Conservation (phyloP, 331 rosid species). For the Pyracantha coccinea region DNA sequence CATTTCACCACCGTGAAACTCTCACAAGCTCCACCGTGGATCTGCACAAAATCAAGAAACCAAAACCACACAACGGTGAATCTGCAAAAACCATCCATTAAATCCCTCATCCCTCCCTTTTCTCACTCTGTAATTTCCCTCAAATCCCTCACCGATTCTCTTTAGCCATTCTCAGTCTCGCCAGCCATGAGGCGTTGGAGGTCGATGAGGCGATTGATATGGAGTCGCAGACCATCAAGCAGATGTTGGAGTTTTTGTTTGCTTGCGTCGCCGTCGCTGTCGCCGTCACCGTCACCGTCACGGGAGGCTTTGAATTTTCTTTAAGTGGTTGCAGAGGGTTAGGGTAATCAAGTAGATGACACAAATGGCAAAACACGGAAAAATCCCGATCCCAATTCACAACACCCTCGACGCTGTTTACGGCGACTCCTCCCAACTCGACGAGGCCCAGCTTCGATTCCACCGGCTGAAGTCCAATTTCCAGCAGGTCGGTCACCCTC, state of each 20-base stretch:
- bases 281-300: not conserved
- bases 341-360: not conserved
- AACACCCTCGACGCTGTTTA: constrained; percentile 49
- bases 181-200: no score
- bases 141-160: no score
- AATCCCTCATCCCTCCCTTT: no score
- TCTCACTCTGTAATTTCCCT: no score
- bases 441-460: constrained; percentile 76
- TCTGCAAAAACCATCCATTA: no score
- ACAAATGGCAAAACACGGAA: constrained; percentile 65
- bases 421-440: constrained; percentile 56
- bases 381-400: constrained; percentile 70
- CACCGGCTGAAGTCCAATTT: constrained; percentile 54
- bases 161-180: no score
- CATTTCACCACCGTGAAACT: no score
- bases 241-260: not conserved
- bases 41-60: no score
- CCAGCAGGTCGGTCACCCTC: constrained; percentile 35
- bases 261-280: not conserved
- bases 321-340: not conserved
- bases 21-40: no score
- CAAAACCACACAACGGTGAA: no score
- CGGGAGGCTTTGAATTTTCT: not conserved
- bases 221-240: no score
- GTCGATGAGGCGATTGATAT: no score